Conservation (phyloP, 805 yeast genomes). For the Tetrapisispora nanseiensis region DNA sequence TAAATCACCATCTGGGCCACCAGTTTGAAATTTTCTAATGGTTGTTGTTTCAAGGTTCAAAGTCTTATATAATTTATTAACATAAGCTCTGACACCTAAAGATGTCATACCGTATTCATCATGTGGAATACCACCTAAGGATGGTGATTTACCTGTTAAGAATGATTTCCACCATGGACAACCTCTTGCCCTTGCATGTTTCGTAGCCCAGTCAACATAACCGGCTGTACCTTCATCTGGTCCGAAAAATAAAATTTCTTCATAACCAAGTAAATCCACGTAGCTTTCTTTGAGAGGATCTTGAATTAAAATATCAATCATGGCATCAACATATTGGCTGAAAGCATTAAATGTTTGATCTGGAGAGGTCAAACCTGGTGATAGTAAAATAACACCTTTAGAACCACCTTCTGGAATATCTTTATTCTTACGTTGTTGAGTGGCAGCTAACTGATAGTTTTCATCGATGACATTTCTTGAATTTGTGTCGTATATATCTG, state of each 20-base stretch:
- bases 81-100: constrained; percentile 84
- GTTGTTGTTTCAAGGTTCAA: constrained; percentile 47
- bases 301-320: constrained; percentile 73
- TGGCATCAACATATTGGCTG: constrained; percentile 84
- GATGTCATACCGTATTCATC: constrained; percentile 98
- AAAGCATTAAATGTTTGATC: constrained; percentile 76
- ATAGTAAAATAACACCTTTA: constrained; percentile 88
- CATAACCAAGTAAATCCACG: constrained; percentile 73
- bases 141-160: constrained; percentile 90
- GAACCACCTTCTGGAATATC: constrained; percentile 99
- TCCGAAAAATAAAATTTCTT: constrained; percentile 91
- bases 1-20: constrained; percentile 98
- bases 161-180: constrained; percentile 98
- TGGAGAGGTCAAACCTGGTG: constrained; percentile 60
- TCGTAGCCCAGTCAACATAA: constrained; percentile 93
- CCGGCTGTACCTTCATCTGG: constrained; percentile 99
- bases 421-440: constrained; percentile 94
- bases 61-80: constrained; percentile 78
- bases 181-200: constrained; percentile 83
- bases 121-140: constrained; percentile 94
- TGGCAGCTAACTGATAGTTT: constrained; percentile 88
- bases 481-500: constrained; percentile 77
- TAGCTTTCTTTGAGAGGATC: constrained; percentile 75
- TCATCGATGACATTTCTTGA: constrained; percentile 88
- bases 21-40: constrained; percentile 83